phyloP scores from a whole-genome alignment of 306 rosid species.

The Dryas alaskensis region DNA sequence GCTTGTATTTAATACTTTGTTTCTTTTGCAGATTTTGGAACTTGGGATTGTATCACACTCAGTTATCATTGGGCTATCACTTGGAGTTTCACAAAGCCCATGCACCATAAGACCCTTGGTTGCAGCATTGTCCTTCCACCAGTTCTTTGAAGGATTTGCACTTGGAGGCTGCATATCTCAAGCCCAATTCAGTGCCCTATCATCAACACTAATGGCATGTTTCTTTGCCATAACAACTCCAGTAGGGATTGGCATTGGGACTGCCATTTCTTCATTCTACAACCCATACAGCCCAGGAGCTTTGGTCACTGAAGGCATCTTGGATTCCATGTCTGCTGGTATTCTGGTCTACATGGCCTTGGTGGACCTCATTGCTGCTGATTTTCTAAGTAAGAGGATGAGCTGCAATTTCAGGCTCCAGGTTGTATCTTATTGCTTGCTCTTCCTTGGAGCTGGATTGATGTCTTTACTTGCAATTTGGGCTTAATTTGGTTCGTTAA shows the following conservation, averaged over 20 bases:
- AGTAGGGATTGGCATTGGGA: slow-evolving; percentile 64
- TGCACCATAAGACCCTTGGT: slow-evolving; percentile 84
- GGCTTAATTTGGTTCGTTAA: slow-evolving; percentile 45
- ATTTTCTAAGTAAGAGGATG: slow-evolving; percentile 93
- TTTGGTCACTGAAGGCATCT: slow-evolving; percentile 61
- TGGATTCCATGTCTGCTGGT: slow-evolving; percentile 83
- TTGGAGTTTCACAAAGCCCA: slow-evolving; percentile 91
- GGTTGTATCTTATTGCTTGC: slow-evolving; percentile 67
- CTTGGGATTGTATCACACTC: slow-evolving; percentile 97
- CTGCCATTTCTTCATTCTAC: slow-evolving; percentile 54
- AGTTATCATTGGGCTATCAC: slow-evolving; percentile 79
- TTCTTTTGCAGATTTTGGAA: slow-evolving; percentile 65
- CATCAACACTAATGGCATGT: slow-evolving; percentile 70
- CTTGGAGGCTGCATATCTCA: slow-evolving; percentile 97
- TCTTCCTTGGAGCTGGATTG: slow-evolving; percentile 90
- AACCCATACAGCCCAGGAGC: slow-evolving; percentile 74
- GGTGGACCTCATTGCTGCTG: slow-evolving; percentile 91
- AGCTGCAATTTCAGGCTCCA: slow-evolving; percentile 91
- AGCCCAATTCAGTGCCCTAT: slow-evolving; percentile 68
- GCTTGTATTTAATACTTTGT: not conserved
- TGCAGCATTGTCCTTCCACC: slow-evolving; percentile 88
- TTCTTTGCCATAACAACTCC: slow-evolving; percentile 89
- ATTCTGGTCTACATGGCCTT: slow-evolving; percentile 92
- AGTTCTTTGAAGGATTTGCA: slow-evolving; percentile 98
- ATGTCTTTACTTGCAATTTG: slow-evolving; percentile 89